Percentiles rank a stretch among this genome's conserved stretches.
These are phyloP conservation scores for Trametes elegans DNA, from an alignment of 768 basidiomycete genomes.

Conservation along the genomic window DNA sequence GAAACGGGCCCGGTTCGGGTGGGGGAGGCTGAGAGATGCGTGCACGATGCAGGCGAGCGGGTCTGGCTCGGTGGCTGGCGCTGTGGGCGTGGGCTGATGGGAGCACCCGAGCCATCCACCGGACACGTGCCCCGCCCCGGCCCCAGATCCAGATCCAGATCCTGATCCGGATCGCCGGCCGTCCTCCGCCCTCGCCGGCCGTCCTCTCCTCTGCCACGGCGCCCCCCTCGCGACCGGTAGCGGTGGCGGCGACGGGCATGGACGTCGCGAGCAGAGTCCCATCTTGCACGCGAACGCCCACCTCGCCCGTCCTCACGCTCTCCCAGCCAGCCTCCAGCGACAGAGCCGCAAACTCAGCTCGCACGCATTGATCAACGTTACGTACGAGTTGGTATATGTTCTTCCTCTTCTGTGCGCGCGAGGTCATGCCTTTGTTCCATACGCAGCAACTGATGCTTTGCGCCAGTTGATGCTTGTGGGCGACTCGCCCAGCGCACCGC, in stretches of 20 bases:
- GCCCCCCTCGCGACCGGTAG: neutral
- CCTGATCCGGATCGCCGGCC: neutral
- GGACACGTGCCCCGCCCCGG: neutral
- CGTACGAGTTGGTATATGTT: neutral
- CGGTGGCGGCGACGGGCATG: too few relatives aligned
- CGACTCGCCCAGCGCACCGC: neutral
- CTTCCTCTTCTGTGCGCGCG: neutral
- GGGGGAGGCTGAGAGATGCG: neutral
- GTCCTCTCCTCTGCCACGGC: neutral
- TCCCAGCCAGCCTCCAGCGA: too few relatives aligned
- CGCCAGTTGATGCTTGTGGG: conserved; percentile 13
- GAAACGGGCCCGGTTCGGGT: neutral
- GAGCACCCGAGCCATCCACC: too few relatives aligned
- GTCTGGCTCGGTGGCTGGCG: too few relatives aligned
- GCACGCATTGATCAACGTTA: neutral
- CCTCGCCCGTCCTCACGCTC: too few relatives aligned
- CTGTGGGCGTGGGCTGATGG: too few relatives aligned
- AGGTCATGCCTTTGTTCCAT: conserved; percentile 7
- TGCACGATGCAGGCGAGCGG: neutral
- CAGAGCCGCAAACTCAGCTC: neutral
- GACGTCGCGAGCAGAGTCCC: too few relatives aligned
- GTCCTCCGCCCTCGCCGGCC: neutral
- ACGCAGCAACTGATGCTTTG: conserved; percentile 1
- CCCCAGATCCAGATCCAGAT: neutral
- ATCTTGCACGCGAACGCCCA: too few relatives aligned